phyloP scores from a whole-genome alignment of 2,329 filamentous ascomycete genomes.

The Colletotrichum tropicicola region DNA sequence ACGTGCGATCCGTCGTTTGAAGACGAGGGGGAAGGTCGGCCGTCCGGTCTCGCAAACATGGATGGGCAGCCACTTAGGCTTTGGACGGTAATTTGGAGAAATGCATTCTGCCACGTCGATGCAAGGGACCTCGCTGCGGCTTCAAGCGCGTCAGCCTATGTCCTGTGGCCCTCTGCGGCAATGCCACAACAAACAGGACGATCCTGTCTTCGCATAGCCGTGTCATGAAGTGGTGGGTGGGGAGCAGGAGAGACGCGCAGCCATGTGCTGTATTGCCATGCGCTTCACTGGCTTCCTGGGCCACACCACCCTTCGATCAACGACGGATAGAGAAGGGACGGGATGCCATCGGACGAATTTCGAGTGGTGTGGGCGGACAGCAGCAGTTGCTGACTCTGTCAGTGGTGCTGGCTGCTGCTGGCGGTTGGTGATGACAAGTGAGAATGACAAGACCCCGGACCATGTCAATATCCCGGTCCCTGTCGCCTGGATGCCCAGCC shows the following conservation, averaged over 20 bases:
- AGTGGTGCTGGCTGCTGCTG: background rate
- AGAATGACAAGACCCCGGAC: slow-evolving; percentile 18
- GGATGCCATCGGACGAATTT: slow-evolving; percentile 18
- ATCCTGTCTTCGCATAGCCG: background rate
- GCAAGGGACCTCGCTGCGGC: slow-evolving; percentile 26
- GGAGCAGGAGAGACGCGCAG: background rate
- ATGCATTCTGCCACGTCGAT: slow-evolving; percentile 26
- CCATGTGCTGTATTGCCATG: background rate
- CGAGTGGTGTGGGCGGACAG: background rate
- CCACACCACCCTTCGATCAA: background rate
- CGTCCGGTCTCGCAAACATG: slow-evolving; percentile 25
- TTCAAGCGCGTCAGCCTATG: background rate
- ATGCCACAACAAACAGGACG: slow-evolving; percentile 14
- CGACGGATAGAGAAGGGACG: background rate
- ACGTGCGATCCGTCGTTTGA: background rate
- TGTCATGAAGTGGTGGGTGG: background rate
- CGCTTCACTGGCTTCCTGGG: background rate
- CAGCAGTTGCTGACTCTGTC: background rate
- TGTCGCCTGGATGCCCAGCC: slow-evolving; percentile 12
- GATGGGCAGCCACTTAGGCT: slow-evolving; percentile 1
- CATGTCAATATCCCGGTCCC: slow-evolving; percentile 12
- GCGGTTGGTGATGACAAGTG: slow-evolving; percentile 13
- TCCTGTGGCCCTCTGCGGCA: background rate
- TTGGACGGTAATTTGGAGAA: slow-evolving; percentile 20
- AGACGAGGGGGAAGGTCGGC: background rate